Evolutionary conservation across 352 stramenopile species (phyloP).

Genomic region (Pythium oligandrum): DNA sequence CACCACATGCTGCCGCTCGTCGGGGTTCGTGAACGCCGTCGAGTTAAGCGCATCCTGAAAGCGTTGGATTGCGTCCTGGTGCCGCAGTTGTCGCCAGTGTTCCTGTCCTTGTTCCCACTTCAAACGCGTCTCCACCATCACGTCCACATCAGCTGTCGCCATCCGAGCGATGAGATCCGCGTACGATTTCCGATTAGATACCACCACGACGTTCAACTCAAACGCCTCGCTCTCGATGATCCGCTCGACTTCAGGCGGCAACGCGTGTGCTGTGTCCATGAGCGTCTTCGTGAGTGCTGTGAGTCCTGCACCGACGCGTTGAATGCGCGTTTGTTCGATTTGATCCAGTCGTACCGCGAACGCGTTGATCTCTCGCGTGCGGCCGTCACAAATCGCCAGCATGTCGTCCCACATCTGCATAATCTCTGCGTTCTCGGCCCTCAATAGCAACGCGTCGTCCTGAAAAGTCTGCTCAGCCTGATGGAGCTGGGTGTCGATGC

Average conservation of each 20-base stretch:
- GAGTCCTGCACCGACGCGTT: slow-evolving; percentile 33
- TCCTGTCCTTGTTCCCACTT: slow-evolving; percentile 58
- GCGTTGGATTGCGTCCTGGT: slow-evolving; percentile 59
- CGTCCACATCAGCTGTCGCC: slow-evolving; percentile 59
- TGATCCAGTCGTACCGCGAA: slow-evolving; percentile 45
- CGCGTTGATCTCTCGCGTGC: slow-evolving; percentile 28
- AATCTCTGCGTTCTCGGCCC: slow-evolving; percentile 28
- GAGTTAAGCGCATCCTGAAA: slow-evolving; percentile 64
- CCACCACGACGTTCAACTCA: slow-evolving; percentile 80
- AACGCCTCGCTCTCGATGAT: slow-evolving; percentile 70
- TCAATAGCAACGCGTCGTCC: slow-evolving; percentile 32
- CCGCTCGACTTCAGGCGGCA: slow-evolving; percentile 63
- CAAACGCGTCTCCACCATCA: slow-evolving; percentile 45
- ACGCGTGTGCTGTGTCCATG: slow-evolving; percentile 61
- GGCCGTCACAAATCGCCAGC: slow-evolving; percentile 34
- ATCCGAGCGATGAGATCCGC: slow-evolving; percentile 66
- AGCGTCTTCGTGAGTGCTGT: slow-evolving; percentile 39
- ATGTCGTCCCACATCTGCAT: slow-evolving; percentile 35
- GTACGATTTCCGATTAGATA: slow-evolving; percentile 73
- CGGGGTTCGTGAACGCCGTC: slow-evolving; percentile 61
- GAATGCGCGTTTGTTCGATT: slow-evolving; percentile 48
- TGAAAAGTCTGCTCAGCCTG: slow-evolving; percentile 18
- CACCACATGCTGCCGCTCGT: slow-evolving; percentile 51
- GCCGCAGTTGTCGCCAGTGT: slow-evolving; percentile 70
- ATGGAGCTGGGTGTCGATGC: slow-evolving; percentile 28